Base-by-base conservation (phyloP, 2,329 filamentous ascomycete species). In the Monosporascus cannonballus region DNA sequence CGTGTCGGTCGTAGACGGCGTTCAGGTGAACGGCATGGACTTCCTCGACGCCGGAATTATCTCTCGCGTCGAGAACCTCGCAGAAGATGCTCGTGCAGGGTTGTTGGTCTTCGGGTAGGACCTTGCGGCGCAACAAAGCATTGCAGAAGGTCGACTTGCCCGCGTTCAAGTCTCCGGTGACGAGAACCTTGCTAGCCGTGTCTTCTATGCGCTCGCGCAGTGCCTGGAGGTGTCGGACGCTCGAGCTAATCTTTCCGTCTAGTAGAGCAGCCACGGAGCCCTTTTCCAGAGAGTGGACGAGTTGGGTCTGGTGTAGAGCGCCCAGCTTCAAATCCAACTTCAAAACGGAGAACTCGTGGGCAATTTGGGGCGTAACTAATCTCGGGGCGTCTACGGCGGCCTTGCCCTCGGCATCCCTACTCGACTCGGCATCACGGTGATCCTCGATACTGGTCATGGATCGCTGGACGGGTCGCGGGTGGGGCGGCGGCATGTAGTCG, bases 71-170 rank as follows among this genome's bases (percentile, higher is more conserved):
- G 53, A 99, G 72, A 2, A 99, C 94, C 68, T 99, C 94, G 68
- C 94, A 99, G 73, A 99, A 99, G 53, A 99, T 96, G 71, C 90
- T 94, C 2, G 94, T 99, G 71, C 94, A 99, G 2, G 94, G 94
- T 67, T 97, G 94, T 69, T 99, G 93, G 63, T 99, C 94, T 71
- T 97, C 94, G 0, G 94, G 94, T 4, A 99, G 73, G 27, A 99
- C 83, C 71, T 97, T 97, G 56, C 92, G 84, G 55, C 94, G 86
- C 41, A 99, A 73, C 2, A 99, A 76, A n/a, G 94, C 94, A 70
- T 99, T 99, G 74, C 94, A 99, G 64, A 99, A 99, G 1, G 94
- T 99, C 4, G 94, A 99, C 68, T 99, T 99, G 66, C 94, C 94
- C 8, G 94, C 93, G 66, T 99, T 99, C 51, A 99, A 73, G 67